Base-by-base conservation (phyloP, 1,284 basidiomycete genomes). In the Sutorius eximius region DNA sequence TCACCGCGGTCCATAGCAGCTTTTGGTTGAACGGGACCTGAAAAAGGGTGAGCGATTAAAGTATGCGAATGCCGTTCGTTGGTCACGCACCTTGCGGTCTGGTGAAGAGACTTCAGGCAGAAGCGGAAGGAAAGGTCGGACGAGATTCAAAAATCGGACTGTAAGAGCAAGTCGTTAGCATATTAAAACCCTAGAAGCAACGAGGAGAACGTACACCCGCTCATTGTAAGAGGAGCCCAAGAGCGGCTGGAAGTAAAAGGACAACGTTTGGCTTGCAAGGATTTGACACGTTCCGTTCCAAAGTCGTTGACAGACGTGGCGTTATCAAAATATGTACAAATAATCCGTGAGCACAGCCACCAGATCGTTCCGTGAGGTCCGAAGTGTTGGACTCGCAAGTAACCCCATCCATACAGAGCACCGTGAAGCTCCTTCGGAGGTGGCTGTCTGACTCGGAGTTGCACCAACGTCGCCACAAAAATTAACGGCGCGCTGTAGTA, bases 11-110 rank as follows among this genome's bases (percentile, higher is more conserved):
- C 95, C 95, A 98, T 84, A 95, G 79, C 59, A 96, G 83, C 75
- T 95, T 95, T 83, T 95, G 92, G 77, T 95, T 93, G 82, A 96
- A 97, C 29, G 93, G 91, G 58, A 95, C 90, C 91, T 93, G 6
- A 24, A 1, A 2, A 50, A 63, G 7, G 38, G 44, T 62, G 57
- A 66, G 59, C 46, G 65, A 48, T 59, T 59, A 57, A 12, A 24
- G 36, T 38, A 5, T 2, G 24, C 20, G 57, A 53, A 45, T 44
- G 37, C 42, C 40, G 41, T 45, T 55, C 40, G 42, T 45, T 55
- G 42, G 61, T 67, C 59, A 64, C 66, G 51, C 66, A 93, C 93
- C 81, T 96, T 97, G 74, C 93, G 89, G 78, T 96, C 95, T 56
- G 95, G 94, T 56, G 94, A 93, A 64, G 93, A 93, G 59, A 98